Evolutionary conservation across 139 green algal species (phyloP).

Genomic region (Astrephomene gubernaculifera): DNA sequence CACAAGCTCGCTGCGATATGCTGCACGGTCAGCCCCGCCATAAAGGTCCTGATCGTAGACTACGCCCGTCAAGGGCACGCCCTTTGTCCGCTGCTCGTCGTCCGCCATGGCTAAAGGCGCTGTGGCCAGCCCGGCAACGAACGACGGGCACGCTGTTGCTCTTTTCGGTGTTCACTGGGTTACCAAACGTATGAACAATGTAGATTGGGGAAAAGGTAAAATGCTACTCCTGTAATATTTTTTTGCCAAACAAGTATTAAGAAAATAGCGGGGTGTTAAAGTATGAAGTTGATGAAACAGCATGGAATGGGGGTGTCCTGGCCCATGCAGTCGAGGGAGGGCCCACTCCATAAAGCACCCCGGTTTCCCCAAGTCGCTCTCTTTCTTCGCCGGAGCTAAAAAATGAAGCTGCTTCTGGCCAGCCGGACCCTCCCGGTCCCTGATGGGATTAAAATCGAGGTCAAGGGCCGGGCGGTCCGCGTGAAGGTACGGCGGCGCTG

Average conservation of each 20-base stretch:
- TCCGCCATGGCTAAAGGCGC: conserved; percentile 26
- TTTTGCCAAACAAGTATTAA: no score
- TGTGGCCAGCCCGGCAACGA: neutral
- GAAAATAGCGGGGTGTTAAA: no score
- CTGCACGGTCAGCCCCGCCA: conserved; percentile 22
- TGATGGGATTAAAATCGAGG: conserved; percentile 64
- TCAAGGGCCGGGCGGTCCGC: conserved; percentile 69
- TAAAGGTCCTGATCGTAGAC: conserved; percentile 64
- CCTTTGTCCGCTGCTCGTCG: conserved; percentile 33
- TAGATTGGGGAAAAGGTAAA: no score
- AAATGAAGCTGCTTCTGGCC: conserved; percentile 86
- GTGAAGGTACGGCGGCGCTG: conserved; percentile 59
- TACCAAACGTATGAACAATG: no score
- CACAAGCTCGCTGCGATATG: conserved; percentile 42
- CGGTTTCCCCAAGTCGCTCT: neutral
- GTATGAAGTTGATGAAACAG: no score
- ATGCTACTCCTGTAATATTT: no score
- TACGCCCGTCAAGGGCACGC: conserved; percentile 41
- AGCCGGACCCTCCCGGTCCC: conserved; percentile 73
- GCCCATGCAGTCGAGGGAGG: neutral
- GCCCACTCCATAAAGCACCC: no score
- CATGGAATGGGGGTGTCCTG: no score
- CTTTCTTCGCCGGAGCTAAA: conserved; percentile 28
- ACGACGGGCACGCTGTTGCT: neutral
- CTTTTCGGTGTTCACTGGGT: no score